Evolutionary conservation across 805 yeast species (phyloP).

Genomic region (Yarrowia sp.): DNA sequence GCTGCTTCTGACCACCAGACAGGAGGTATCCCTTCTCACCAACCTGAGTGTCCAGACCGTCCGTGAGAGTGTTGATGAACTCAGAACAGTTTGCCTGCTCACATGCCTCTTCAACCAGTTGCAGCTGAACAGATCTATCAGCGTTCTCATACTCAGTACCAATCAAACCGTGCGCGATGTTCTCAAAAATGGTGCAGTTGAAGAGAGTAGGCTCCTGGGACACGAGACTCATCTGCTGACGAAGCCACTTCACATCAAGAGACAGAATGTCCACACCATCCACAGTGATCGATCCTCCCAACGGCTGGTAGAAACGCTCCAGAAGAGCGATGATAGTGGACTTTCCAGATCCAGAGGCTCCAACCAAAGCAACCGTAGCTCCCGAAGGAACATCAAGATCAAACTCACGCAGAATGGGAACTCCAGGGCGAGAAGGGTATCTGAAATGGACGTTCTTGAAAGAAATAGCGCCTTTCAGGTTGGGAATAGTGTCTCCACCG

Average conservation of each 20-base stretch:
- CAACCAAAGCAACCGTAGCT: constrained; percentile 87
- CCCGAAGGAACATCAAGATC: constrained; percentile 82
- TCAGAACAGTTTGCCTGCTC: constrained; percentile 43
- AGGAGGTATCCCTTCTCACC: constrained; percentile 57
- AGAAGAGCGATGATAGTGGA: constrained; percentile 82
- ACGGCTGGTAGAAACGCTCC: constrained; percentile 84
- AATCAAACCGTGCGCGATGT: constrained; percentile 77
- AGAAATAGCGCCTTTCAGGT: constrained; percentile 59
- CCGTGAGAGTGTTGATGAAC: constrained; percentile 59
- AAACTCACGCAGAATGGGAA: constrained; percentile 77
- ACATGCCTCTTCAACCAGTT: constrained; percentile 41
- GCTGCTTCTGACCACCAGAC: constrained; percentile 72
- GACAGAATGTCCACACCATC: constrained; percentile 81
- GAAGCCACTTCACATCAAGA: constrained; percentile 69
- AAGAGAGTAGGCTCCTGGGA: constrained; percentile 96
- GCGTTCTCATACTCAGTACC: constrained; percentile 59
- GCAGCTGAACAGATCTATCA: constrained; percentile 40
- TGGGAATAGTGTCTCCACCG: constrained; percentile 33
- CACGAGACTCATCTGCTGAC: constrained; percentile 79
- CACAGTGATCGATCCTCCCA: constrained; percentile 66
- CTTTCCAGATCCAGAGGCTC: constrained; percentile 94
- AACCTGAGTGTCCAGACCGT: constrained; percentile 71
- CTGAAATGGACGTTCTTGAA: constrained; percentile 87
- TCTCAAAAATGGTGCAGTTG: constrained; percentile 83
- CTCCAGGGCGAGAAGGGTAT: constrained; percentile 71